A percentile compares a stretch with the other conserved stretches of the same genome.
Conservation (phyloP, 257 asterid species). For the Solanum tarapatanum region DNA sequence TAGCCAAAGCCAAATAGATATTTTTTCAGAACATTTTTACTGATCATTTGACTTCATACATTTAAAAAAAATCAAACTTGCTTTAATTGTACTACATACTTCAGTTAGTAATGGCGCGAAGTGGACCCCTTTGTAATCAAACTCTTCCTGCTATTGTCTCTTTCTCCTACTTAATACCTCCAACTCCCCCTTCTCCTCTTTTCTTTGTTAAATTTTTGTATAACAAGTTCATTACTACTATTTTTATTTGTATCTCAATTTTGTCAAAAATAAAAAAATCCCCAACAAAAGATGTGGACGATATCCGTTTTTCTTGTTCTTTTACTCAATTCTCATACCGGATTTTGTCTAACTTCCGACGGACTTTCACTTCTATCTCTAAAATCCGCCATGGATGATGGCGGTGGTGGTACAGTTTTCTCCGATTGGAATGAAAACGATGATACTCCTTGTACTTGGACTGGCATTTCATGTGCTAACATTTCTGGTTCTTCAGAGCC, state of each 20-base stretch:
- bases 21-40: not conserved
- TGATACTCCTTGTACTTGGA: constrained; percentile 72
- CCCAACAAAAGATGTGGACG: not conserved
- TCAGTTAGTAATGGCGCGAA: constrained; percentile 19
- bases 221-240: not conserved
- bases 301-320: constrained; percentile 11
- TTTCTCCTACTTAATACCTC: constrained; percentile 52
- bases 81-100: constrained; percentile 38
- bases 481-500: constrained; percentile 49
- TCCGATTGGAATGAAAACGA: constrained; percentile 76
- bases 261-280: not conserved
- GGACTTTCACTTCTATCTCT: constrained; percentile 73
- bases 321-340: constrained; percentile 12
- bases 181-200: not conserved
- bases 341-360: constrained; percentile 38
- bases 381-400: constrained; percentile 59
- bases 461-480: constrained; percentile 77
- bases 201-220: not conserved
- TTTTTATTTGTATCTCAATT: no score
- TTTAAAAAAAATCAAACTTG: not conserved
- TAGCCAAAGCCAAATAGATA: no score
- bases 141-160: constrained; percentile 8
- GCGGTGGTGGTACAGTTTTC: constrained; percentile 30
- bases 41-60: rapidly evolving
- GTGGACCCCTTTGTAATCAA: constrained; percentile 27